Percentiles rank a stretch among this genome's conserved stretches.
Evolutionary conservation across 208 protist species (phyloP).

Genomic region (Wallacemonas collosoma): DNA sequence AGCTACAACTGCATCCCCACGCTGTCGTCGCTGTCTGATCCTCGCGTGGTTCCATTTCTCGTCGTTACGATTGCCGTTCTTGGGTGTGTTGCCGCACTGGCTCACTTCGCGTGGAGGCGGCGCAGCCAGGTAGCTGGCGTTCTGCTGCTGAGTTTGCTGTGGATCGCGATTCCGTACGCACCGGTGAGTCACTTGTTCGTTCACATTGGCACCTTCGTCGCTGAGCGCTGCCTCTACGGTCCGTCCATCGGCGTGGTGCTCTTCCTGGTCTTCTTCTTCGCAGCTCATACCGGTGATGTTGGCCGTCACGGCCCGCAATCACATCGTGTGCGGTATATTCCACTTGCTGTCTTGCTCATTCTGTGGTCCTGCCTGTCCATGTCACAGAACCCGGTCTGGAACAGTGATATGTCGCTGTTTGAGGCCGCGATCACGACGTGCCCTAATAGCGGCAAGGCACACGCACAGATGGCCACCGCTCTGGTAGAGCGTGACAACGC

Average conservation of each 20-base stretch:
- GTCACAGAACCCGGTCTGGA: constrained; percentile 51
- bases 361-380: constrained; percentile 25
- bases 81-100: neutral
- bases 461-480: constrained; percentile 30
- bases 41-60: constrained; percentile 33
- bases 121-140: constrained; percentile 22
- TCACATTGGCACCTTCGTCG: constrained; percentile 79
- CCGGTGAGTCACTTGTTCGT: constrained; percentile 89
- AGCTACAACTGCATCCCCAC: constrained; percentile 88
- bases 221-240: constrained; percentile 88
- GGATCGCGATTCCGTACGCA: constrained; percentile 73
- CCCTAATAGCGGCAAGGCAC: constrained; percentile 56
- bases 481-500: constrained; percentile 17
- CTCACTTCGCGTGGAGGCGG: constrained; percentile 25
- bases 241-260: constrained; percentile 68
- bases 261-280: constrained; percentile 24
- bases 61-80: constrained; percentile 21
- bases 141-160: constrained; percentile 37
- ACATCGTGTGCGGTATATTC: neutral
- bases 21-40: constrained; percentile 39
- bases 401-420: constrained; percentile 48
- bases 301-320: neutral
- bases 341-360: constrained; percentile 22
- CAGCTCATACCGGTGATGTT: neutral
- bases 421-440: constrained; percentile 38